Percentiles rank a stretch among this genome's conserved stretches.
phyloP scores from a whole-genome alignment of 192 early-diverging fungal genomes.

The Phlyctochytrium planicorne region DNA sequence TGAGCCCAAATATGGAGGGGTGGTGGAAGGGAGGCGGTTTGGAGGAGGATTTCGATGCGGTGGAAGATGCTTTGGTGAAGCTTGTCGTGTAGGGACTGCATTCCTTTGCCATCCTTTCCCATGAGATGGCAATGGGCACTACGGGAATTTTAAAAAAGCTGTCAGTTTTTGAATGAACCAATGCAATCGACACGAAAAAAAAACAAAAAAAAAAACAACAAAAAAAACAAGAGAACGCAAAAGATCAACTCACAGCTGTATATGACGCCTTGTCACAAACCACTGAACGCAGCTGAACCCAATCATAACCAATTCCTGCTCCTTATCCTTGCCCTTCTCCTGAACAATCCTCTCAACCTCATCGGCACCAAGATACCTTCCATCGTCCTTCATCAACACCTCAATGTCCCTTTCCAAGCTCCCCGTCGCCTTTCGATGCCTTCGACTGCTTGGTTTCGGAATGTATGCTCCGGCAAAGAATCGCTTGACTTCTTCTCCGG shows the following conservation, averaged over 20 bases:
- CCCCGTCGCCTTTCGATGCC: background rate
- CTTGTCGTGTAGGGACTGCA: background rate
- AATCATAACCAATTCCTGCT: background rate
- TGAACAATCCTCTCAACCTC: background rate
- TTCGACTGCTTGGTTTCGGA: background rate
- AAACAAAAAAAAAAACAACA: too few species aligned
- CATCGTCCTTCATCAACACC: background rate
- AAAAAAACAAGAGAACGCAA: too few species aligned
- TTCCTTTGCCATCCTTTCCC: background rate
- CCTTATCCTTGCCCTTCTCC: background rate
- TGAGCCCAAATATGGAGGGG: background rate
- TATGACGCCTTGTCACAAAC: conserved; percentile 1
- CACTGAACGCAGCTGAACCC: conserved; percentile 5
- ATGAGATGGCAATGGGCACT: background rate
- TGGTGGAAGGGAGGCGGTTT: background rate
- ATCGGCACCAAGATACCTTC: background rate
- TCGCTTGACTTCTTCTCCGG: background rate
- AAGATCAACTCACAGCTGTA: too few species aligned
- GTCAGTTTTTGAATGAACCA: too few species aligned
- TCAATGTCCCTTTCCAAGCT: background rate
- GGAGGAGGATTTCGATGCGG: background rate
- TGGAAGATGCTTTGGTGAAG: background rate
- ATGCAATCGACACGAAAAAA: too few species aligned
- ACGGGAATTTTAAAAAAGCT: too few species aligned
- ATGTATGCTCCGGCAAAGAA: background rate